Evolutionary conservation across 2,329 filamentous ascomycete species (phyloP), one percentile per base, ranked within the genome.

Genomic region (Fusarium agapanthi): DNA sequence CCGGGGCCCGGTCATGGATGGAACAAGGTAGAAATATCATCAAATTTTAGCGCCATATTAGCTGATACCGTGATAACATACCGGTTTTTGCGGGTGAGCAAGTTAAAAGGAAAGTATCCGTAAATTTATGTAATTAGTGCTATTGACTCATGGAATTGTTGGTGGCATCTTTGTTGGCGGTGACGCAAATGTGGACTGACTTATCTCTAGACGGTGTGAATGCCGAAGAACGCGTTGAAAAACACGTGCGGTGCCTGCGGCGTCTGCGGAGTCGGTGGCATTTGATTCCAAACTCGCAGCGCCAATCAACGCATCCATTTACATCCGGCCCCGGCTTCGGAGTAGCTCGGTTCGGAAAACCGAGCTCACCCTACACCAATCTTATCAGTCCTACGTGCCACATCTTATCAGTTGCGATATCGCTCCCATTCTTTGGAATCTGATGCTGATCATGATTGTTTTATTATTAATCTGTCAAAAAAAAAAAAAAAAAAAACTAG

Each of bases 21-120:
- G 70, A 73, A 73, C 56, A 67, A 58, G 26, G 62, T 73, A 48
- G 71, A 73, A 67, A 73, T 7, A 34, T 61, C 69, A 58, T 56
- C 54, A 50, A 65, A 71, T 67, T 69, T 63, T 73, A 73, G 71
- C 67, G 70, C 37, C 61, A 57, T 59, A 54, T 71, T 60, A 60
- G 70, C 59, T 73, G 67, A 71, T 73, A 28, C 26, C 41, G 41
- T 44, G 41, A 44, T 44, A 44, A 43, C 20, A 40, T 0, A 22
- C 7, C 34, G 22, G n/a, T 6, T n/a, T n/a, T n/a, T n/a, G n/a
- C n/a, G n/a, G n/a, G n/a, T 35, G 18, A 43, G 35, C 11, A 35
- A 45, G 28, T n/a, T 26, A 32, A 32, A 34, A 34, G 32, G 1
- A 28, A 38, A 28, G 50, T n/a, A n/a, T n/a, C n/a, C n/a, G n/a